phyloP scores from a whole-genome alignment of 352 stramenopile genomes.

The Pythium volutum region DNA sequence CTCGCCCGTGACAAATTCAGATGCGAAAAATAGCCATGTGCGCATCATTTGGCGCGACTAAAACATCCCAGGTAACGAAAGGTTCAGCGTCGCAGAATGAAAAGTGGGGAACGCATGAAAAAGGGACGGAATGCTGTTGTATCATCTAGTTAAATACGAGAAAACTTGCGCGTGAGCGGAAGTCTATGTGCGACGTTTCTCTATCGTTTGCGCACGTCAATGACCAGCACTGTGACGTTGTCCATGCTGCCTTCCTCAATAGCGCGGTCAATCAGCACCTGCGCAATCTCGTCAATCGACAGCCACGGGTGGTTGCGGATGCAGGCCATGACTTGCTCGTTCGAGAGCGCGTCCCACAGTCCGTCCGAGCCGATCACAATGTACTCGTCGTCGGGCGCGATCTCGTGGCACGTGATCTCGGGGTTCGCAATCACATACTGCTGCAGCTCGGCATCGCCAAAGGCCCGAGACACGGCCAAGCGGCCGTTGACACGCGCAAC shows the following conservation, averaged over 20 bases:
- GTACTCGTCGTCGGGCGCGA: conserved; percentile 61
- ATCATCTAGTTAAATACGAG: conserved; percentile 23
- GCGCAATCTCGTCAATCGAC: conserved; percentile 49
- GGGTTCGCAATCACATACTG: conserved; percentile 60
- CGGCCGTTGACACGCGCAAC: conserved; percentile 69
- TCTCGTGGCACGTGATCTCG: conserved; percentile 49
- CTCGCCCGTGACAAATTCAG: background rate
- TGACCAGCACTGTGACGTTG: conserved; percentile 75
- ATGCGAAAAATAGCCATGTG: conserved; percentile 17
- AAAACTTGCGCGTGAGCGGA: background rate
- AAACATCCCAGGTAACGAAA: background rate
- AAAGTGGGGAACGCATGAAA: background rate
- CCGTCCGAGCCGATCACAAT: conserved; percentile 76
- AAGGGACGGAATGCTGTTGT: background rate
- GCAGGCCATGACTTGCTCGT: conserved; percentile 58
- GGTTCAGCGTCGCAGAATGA: background rate
- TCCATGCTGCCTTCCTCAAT: conserved; percentile 68
- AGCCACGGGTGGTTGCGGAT: conserved; percentile 72
- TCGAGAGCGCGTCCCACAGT: conserved; percentile 71
- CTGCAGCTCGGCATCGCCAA: conserved; percentile 64
- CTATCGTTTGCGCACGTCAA: conserved; percentile 52
- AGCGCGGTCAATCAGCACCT: conserved; percentile 62
- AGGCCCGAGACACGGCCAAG: conserved; percentile 62
- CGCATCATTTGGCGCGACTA: background rate
- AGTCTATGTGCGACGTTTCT: background rate